Evolutionary conservation across 805 yeast genomes (phyloP), one percentile per base, ranked within the genome.

Genomic region (Candida ascalaphidarum): DNA sequence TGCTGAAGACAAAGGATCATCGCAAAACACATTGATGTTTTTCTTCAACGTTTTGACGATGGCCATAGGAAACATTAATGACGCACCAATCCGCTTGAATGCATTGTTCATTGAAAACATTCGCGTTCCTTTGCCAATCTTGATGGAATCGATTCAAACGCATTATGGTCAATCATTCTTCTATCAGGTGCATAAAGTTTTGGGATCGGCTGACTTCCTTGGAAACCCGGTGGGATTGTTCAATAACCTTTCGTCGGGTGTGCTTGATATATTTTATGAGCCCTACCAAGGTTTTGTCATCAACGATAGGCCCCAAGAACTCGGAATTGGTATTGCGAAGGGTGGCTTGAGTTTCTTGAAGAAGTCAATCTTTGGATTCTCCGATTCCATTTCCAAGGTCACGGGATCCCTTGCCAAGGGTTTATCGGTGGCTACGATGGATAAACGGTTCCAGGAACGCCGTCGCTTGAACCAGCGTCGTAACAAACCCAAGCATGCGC

Each of bases 171-270:
- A 88, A 49, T 89, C 92, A 17, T 81, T 89, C 55, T 68, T 92
- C 34, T 86, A 83, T 48, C 98, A 92, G 54, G 62, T 92, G 19
- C 94, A 92, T 56, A 86, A 85, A 51, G 77, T 92, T 24, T 61
- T 94, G 19, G 99, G 99, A 0, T 85, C 96, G 12, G 98, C 97
- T 0, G 98, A 94, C 55, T 74, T 92, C 40, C 59, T 92, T 27
- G 99, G 98, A 14, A 92, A 94, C 41, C 99, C 99, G 0, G 97
- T 94, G 17, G 98, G 98, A 1, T 61, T 92, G 36, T 92, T 92
- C 61, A 92, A 84, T 50, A 88, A 86, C 41, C 64, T 92, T 32
- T 78, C 95, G 32, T 85, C 96, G 0, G 99, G 99, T 29, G 92
- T 92, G 8, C 71, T 86, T 73, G 99, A 92, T 52, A 81, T 92